Conservation (phyloP, 1,139 yeast species). For the Candida pseudoviswanathii region DNA sequence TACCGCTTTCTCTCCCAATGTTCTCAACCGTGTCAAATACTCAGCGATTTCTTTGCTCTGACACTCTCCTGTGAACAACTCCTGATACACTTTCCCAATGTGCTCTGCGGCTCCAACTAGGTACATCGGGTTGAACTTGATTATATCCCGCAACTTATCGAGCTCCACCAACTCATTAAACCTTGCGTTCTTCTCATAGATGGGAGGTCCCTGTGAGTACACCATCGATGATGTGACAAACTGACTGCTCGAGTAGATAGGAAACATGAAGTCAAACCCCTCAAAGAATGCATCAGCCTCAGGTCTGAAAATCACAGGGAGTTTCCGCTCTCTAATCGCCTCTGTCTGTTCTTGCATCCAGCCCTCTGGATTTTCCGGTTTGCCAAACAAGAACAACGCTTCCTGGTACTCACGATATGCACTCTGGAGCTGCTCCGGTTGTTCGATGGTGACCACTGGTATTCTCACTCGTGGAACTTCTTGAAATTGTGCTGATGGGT, state of each 20-base stretch:
- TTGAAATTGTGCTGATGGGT: too few species aligned
- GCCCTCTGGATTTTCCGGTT: not conserved
- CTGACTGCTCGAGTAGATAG: slow-evolving; percentile 5
- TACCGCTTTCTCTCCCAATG: slow-evolving; percentile 7
- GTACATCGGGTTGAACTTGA: slow-evolving; percentile 13
- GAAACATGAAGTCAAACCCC: slow-evolving; percentile 10
- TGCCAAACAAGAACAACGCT: not conserved
- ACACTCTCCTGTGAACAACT: not conserved
- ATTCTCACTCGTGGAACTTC: too few species aligned
- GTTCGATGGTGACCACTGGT: not conserved
- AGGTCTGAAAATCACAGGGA: not conserved
- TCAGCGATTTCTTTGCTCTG: not conserved
- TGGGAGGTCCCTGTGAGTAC: not conserved
- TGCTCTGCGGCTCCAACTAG: slow-evolving; percentile 7
- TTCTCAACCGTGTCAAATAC: slow-evolving; percentile 3
- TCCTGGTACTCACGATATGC: slow-evolving; percentile 1
- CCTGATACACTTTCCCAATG: not conserved
- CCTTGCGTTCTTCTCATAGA: slow-evolving; percentile 3
- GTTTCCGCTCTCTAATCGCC: not conserved
- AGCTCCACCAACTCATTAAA: slow-evolving; percentile 10
- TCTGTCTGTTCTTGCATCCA: slow-evolving; percentile 1
- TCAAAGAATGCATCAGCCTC: slow-evolving; percentile 4
- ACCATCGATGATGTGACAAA: slow-evolving; percentile 7
- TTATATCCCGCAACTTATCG: slow-evolving; percentile 7
- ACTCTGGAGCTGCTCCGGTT: not conserved